Evolutionary conservation across 805 yeast genomes (phyloP).

Genomic region (Starmerella ratchasimensis): DNA sequence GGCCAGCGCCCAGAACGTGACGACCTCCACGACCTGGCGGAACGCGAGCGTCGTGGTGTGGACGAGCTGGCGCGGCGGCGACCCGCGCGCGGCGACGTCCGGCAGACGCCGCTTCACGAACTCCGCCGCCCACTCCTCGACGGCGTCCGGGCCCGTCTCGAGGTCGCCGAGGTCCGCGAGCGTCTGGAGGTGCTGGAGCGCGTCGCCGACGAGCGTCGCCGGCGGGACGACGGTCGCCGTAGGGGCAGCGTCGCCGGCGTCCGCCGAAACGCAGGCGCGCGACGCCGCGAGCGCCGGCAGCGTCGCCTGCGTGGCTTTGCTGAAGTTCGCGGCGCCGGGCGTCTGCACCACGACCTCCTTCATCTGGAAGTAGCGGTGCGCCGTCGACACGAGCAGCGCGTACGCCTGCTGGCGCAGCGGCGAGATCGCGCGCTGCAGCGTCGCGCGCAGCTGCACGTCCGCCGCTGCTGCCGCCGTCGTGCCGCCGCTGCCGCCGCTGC

Average conservation of each 20-base stretch:
- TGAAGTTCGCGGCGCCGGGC: constrained; percentile 10
- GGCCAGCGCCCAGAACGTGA: constrained; percentile 10
- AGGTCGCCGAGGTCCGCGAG: constrained; percentile 1
- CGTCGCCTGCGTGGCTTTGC: constrained; percentile 3
- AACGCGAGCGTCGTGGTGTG: constrained; percentile 13
- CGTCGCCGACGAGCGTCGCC: constrained; percentile 10
- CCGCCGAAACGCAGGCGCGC: too few species aligned
- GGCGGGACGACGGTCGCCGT: background rate
- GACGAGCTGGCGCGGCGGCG: constrained; percentile 2
- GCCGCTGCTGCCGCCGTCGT: too few species aligned
- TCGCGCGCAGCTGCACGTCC: too few species aligned
- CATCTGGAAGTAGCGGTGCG: constrained; percentile 75
- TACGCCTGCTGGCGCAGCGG: constrained; percentile 45
- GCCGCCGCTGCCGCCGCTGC: too few species aligned
- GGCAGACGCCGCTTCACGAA: background rate
- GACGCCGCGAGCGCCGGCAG: background rate
- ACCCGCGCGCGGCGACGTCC: background rate
- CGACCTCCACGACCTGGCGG: constrained; percentile 18
- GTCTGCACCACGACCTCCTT: constrained; percentile 35
- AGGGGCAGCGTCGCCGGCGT: too few species aligned
- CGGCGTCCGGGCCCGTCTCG: background rate
- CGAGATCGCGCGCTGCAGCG: constrained; percentile 31
- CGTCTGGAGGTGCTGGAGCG: constrained; percentile 6
- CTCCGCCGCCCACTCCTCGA: constrained; percentile 3
- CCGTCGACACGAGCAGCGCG: constrained; percentile 52